Evolutionary conservation across 768 basidiomycete species (phyloP), one percentile per base, ranked within the genome.

Genomic region (Russula compacta): DNA sequence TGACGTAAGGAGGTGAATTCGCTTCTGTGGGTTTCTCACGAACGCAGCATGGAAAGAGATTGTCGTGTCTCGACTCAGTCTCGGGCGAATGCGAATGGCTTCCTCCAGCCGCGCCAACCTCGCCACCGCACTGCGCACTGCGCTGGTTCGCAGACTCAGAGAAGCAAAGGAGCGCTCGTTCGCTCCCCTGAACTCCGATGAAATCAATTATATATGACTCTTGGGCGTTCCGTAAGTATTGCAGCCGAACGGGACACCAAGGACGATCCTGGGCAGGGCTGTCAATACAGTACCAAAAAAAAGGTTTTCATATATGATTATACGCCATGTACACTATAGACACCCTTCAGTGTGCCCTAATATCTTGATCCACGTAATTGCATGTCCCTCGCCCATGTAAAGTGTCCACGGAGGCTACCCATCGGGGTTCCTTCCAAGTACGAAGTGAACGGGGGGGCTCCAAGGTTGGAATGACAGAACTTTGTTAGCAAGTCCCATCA

Each of bases 381-480:
- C 5, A 15, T 11, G 44, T 24, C 40, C 43, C 21, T 19, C 44
- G 15, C 35, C 44, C 60, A 24, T 15, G 12, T 35, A 51, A 29
- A 48, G 35, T 15, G 35, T 51, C 42, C 38, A 47, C 50, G 55
- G 55, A 12, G 43, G 60, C 44, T 50, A 29, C 14, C 52, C 21
- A 29, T 36, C 50, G 6, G 42, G 21, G 9, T 42, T 6, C 42
- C 49, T 44, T 46, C 54, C 36, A 39, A 44, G 49, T 32, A 57
- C 44, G 38, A 57, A 47, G 29, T 46, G 32, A 40, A 52, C 24
- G 49, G n/a, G 50, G 50, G 2, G 17, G 8, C 53, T 35, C 19
- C 4, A n/a, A 50, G 42, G n/a, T n/a, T n/a, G n/a, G 17, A 38
- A 38, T 57, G 56, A 53, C 60, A 50, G 55, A 61, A 61, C 55